phyloP scores from a whole-genome alignment of 2,329 filamentous ascomycete species.

The Cryphonectria naterciae region DNA sequence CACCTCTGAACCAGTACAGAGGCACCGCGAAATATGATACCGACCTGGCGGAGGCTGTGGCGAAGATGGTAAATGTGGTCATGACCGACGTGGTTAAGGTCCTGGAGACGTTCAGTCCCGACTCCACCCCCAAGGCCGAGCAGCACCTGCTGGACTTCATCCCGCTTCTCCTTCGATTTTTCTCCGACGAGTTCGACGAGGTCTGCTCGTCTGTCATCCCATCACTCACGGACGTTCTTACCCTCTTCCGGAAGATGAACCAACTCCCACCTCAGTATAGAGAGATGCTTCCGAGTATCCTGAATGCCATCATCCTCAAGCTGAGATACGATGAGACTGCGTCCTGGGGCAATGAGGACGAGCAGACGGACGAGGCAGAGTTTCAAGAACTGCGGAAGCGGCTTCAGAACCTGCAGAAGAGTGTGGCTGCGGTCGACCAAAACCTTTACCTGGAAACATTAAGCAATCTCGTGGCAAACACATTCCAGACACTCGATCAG shows the following conservation, averaged over 20 bases:
- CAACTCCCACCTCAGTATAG: conserved; percentile 74
- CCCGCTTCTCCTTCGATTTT: conserved; percentile 87
- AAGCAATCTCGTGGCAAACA: conserved; percentile 84
- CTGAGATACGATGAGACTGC: conserved; percentile 98
- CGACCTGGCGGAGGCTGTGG: conserved; percentile 91
- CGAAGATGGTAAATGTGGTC: conserved; percentile 91
- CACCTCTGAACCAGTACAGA: conserved; percentile 76
- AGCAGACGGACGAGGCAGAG: conserved; percentile 94
- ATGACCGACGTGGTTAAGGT: conserved; percentile 86
- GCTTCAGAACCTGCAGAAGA: conserved; percentile 89
- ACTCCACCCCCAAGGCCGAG: conserved; percentile 75
- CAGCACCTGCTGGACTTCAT: conserved; percentile 82
- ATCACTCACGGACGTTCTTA: conserved; percentile 87
- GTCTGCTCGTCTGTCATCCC: conserved; percentile 95
- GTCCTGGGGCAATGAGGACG: conserved; percentile 90
- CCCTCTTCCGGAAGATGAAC: conserved; percentile 82
- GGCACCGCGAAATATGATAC: conserved; percentile 89
- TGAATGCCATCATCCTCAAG: conserved; percentile 91
- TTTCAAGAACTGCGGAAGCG: conserved; percentile 93
- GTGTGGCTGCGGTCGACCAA: conserved; percentile 87
- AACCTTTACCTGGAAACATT: conserved; percentile 85
- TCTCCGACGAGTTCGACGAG: conserved; percentile 97
- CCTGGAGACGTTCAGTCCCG: conserved; percentile 69
- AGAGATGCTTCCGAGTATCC: conserved; percentile 82
- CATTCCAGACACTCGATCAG: conserved; percentile 79